Conservation (phyloP, 371 early-diverging fungal genomes). For the Mortierella sp. region DNA sequence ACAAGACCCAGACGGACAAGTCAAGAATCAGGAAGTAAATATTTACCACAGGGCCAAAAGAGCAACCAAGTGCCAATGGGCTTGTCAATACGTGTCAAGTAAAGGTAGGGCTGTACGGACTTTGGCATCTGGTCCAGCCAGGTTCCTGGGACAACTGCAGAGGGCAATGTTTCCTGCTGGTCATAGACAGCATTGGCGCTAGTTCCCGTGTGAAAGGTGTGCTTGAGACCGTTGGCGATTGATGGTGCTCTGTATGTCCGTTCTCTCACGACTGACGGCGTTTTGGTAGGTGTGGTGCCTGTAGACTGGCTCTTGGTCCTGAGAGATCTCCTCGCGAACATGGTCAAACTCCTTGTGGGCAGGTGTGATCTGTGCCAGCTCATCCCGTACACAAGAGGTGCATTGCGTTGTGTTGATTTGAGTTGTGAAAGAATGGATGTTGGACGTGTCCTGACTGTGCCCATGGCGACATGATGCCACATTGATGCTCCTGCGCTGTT, state of each 20-base stretch:
- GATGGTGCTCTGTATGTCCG: neutral
- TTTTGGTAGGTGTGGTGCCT: neutral
- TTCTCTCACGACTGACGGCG: neutral
- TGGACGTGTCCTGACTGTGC: constrained; percentile 13
- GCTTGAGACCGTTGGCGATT: neutral
- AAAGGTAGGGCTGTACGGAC: constrained; percentile 77
- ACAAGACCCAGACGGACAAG: neutral
- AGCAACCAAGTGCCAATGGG: constrained; percentile 95
- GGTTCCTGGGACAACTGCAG: constrained; percentile 23
- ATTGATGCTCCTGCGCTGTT: constrained; percentile 16
- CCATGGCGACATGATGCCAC: constrained; percentile 27
- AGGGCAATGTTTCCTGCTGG: neutral
- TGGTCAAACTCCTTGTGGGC: neutral
- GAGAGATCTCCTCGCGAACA: constrained; percentile 5
- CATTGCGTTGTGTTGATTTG: constrained; percentile 1
- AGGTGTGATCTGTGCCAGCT: neutral
- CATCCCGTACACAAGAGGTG: neutral
- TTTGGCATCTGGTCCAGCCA: constrained; percentile 63
- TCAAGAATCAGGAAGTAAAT: neutral
- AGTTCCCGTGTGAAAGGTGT: constrained; percentile 21
- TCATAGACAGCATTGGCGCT: neutral
- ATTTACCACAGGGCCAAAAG: constrained; percentile 89
- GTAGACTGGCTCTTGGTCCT: constrained; percentile 1
- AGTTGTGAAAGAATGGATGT: neutral
- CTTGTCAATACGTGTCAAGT: constrained; percentile 88